Evolutionary conservation across 371 early-diverging fungal species (phyloP).

Genomic region (Mucor mucedo): DNA sequence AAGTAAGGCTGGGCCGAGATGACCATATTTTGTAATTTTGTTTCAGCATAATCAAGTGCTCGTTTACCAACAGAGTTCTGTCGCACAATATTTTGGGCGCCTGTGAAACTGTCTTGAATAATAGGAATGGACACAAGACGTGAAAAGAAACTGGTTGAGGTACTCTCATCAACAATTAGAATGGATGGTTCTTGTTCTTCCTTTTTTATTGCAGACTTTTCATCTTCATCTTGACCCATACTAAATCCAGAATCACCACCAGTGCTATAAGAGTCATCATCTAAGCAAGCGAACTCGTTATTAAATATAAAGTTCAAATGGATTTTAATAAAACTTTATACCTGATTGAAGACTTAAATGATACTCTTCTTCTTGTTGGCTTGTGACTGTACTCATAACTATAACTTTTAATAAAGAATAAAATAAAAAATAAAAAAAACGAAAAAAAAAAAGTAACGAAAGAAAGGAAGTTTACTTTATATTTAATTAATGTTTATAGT

Average conservation of each 20-base stretch:
- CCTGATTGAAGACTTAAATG: slow-evolving; percentile 5
- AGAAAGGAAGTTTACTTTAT: background rate
- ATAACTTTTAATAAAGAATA: background rate
- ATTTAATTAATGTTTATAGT: background rate
- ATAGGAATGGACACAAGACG: slow-evolving; percentile 31
- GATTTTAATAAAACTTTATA: background rate
- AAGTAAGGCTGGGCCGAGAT: slow-evolving; percentile 18
- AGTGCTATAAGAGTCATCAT: slow-evolving; percentile 20
- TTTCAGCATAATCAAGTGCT: slow-evolving; percentile 33
- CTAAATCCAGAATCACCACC: slow-evolving; percentile 32
- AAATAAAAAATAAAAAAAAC: background rate
- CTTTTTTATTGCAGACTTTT: background rate
- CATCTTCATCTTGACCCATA: slow-evolving; percentile 22
- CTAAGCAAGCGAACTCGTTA: background rate
- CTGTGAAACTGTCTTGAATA: slow-evolving; percentile 27
- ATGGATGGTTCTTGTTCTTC: background rate
- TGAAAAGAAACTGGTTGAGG: slow-evolving; percentile 16
- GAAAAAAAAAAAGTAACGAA: background rate
- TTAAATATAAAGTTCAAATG: background rate
- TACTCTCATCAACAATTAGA: background rate
- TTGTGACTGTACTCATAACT: background rate
- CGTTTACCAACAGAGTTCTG: slow-evolving; percentile 25
- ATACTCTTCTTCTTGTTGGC: slow-evolving; percentile 11
- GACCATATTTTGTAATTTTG: slow-evolving; percentile 13
- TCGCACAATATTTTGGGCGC: slow-evolving; percentile 26